Evolutionary conservation across 371 early-diverging fungal genomes (phyloP), one percentile per base, ranked within the genome.

Genomic region (Haplosporangium sp.): DNA sequence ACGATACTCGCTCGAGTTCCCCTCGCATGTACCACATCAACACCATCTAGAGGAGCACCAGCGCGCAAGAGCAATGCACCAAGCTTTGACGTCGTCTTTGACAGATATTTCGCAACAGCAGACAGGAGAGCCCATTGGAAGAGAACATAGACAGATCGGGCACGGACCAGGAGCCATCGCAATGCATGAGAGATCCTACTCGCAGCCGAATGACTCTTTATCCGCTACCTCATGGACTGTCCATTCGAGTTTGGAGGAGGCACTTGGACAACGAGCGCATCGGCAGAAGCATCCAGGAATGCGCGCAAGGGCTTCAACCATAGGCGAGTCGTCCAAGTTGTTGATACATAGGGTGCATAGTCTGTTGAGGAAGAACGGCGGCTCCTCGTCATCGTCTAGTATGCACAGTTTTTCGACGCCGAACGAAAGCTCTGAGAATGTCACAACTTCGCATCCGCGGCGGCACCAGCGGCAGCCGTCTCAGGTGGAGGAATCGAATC

Each of bases 1-100:
- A 3, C 69, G 75, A 18, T 75, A 75, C 59, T 75, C 75, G 29
- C 67, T 69, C 37, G 75, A 75, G 59, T 75, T 75, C 50, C 67
- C 69, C 1, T 69, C 75, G 6, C 56, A 69, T 54, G 62, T 75
- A 6, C 75, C 75, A 20, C 75, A 75, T 23, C 53, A 75, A n/a
- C 52, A 16, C 13, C 66, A 69, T 37, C 48, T 75, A 29, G 70
- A 65, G 42, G 62, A 66, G 4, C 53, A 75, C 55, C 75, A 65
- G 14, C 75, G 59, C 13, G 62, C 66, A 7, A 60, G 70, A 37
- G 69, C 58, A 3, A 42, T 53, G 38, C 45, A 20, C 21, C 23
- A 29, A 1, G 29, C 29, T 29, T 4, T 29, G 29, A 4, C 29
- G 29, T 29, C 29, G 29, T 29, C 29, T 4, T 29, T 4, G 29